These are phyloP conservation scores for Colletotrichum shisoi DNA, from an alignment of 2,329 filamentous ascomycete species.

Conservation along the genomic window DNA sequence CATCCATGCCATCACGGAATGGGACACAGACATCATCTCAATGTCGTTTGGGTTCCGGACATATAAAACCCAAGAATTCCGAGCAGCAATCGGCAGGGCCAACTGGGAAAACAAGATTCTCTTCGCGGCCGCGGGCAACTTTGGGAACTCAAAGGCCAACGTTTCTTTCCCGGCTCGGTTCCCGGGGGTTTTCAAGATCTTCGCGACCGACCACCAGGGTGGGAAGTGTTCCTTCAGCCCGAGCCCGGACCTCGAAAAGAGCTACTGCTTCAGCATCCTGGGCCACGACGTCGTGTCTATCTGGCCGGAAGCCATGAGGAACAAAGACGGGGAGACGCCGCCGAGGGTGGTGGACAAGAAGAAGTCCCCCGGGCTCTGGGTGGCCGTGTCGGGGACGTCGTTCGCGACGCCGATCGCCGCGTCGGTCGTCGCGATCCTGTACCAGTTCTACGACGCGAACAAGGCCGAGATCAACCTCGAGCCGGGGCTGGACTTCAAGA, in stretches of 20 bases:
- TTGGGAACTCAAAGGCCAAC: neutral
- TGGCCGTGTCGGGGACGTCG: slow-evolving; percentile 15
- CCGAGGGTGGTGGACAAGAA: neutral
- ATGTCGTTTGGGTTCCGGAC: slow-evolving; percentile 10
- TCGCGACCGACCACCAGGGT: slow-evolving; percentile 9
- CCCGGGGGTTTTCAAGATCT: slow-evolving; percentile 16
- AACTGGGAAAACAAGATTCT: slow-evolving; percentile 3
- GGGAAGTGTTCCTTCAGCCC: slow-evolving; percentile 3
- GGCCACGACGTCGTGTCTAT: slow-evolving; percentile 10
- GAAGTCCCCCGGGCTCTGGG: slow-evolving; percentile 5
- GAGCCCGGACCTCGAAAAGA: neutral
- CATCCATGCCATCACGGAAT: slow-evolving; percentile 6
- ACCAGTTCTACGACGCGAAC: slow-evolving; percentile 23
- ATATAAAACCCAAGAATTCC: neutral
- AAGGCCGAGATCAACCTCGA: neutral
- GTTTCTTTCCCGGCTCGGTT: slow-evolving; percentile 7
- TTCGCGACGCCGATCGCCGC: slow-evolving; percentile 20
- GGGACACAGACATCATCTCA: slow-evolving; percentile 26
- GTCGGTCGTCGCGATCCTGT: slow-evolving; percentile 6
- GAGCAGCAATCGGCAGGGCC: neutral
- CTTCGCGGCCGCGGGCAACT: slow-evolving; percentile 16
- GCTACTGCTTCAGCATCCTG: slow-evolving; percentile 16
- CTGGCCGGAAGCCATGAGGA: neutral
- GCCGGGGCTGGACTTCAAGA: neutral
- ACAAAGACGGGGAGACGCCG: neutral